These are phyloP conservation scores for Saraca asoca DNA, from an alignment of 331 rosid genomes.

Conservation along the genomic window DNA sequence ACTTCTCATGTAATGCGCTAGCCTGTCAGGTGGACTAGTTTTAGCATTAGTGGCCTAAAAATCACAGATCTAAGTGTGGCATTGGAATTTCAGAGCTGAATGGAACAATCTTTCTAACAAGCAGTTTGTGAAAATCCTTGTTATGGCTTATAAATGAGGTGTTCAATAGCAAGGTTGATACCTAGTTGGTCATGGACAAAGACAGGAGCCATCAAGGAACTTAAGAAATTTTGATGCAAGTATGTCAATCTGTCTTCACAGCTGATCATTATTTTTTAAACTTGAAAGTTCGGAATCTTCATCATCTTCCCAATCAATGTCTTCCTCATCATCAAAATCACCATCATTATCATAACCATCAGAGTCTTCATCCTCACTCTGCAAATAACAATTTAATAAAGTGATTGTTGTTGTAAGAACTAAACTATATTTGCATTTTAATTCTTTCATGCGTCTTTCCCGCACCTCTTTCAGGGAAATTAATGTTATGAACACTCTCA, in stretches of 20 bases:
- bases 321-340: conserved; percentile 31
- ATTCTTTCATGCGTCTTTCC: conserved; percentile 22
- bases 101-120: background rate
- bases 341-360: conserved; percentile 35
- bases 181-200: conserved; percentile 31
- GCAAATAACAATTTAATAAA: conserved; percentile 37
- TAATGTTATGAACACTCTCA: conserved; percentile 9
- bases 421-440: background rate
- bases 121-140: background rate
- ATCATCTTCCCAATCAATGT: conserved; percentile 33
- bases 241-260: conserved; percentile 36
- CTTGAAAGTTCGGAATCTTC: conserved; percentile 29
- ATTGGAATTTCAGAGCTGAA: conserved; percentile 11
- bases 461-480: conserved; percentile 11
- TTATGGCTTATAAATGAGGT: conserved; percentile 13
- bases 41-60: background rate
- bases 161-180: conserved; percentile 31
- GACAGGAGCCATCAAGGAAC: conserved; percentile 31
- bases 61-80: conserved; percentile 2
- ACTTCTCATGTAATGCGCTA: background rate
- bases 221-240: conserved; percentile 16
- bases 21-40: conserved; percentile 8
- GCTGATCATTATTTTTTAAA: conserved; percentile 18
- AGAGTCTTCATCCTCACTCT: conserved; percentile 59
- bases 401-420: conserved; percentile 14